phyloP scores from a whole-genome alignment of 768 basidiomycete genomes.

The Trametes villosa region DNA sequence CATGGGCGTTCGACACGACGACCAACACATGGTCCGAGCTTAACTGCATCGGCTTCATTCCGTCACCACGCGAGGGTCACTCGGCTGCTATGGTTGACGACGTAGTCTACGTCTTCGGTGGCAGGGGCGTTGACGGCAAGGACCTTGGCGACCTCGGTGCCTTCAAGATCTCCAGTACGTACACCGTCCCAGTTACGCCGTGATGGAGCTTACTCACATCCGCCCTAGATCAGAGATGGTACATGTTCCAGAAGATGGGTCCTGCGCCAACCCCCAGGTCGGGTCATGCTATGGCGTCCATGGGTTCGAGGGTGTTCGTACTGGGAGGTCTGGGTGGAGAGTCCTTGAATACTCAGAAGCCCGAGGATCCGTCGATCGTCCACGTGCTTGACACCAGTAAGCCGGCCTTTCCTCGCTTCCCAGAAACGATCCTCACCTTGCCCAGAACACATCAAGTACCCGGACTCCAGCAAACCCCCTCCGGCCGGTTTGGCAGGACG shows the following conservation, averaged over 20 bases:
- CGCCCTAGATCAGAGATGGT: conserved; percentile 89
- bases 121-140: conserved; percentile 95
- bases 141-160: conserved; percentile 94
- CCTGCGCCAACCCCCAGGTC: conserved; percentile 91
- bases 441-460: conserved; percentile 91
- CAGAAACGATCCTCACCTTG: not conserved
- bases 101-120: conserved; percentile 97
- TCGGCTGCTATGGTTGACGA: conserved; percentile 96
- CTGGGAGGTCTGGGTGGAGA: conserved; percentile 97
- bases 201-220: conserved; percentile 2
- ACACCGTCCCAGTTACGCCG: not conserved
- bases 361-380: conserved; percentile 81
- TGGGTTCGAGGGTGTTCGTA: conserved; percentile 87
- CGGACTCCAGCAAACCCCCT: conserved; percentile 59
- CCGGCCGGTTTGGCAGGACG: conserved; percentile 29
- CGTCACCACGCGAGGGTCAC: conserved; percentile 94
- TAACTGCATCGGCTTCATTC: conserved; percentile 95
- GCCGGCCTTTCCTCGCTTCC: conserved; percentile 37
- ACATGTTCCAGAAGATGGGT: conserved; percentile 99
- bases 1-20: conserved; percentile 89
- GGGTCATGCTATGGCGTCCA: conserved; percentile 97
- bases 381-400: conserved; percentile 94
- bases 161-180: conserved; percentile 95
- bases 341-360: conserved; percentile 70
- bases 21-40: conserved; percentile 89